Percentiles rank a stretch among this genome's conserved stretches.
These are phyloP conservation scores for Daucus carota DNA, from an alignment of 129 eudicot species.

Conservation along the genomic window DNA sequence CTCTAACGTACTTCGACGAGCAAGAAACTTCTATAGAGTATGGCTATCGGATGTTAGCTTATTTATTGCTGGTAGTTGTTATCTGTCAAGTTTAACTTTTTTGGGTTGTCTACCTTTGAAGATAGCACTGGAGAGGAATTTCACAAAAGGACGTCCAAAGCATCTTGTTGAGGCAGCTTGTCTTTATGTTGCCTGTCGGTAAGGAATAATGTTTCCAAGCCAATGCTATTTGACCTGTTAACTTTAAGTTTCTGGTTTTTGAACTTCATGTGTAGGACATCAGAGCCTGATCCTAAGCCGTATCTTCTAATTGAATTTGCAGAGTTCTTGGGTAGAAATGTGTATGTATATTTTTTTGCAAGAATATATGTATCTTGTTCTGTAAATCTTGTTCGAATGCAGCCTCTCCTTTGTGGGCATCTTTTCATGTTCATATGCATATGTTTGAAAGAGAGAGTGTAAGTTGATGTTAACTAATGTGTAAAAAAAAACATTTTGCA, in stretches of 20 bases:
- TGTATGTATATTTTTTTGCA: conserved; percentile 18
- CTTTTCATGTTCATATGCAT: neutral
- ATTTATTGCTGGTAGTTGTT: neutral
- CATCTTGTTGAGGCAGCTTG: conserved; percentile 24
- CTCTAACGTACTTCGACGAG: conserved; percentile 23
- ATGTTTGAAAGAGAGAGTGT: neutral
- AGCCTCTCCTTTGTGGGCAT: neutral
- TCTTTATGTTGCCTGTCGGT: conserved; percentile 29
- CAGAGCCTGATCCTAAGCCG: conserved; percentile 17
- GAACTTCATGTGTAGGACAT: conserved; percentile 15
- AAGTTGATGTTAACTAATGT: neutral
- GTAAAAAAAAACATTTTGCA: conserved; percentile 16
- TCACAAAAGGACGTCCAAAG: conserved; percentile 22
- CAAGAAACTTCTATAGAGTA: conserved; percentile 31
- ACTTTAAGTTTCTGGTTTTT: neutral
- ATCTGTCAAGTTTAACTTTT: neutral
- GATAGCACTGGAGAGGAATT: conserved; percentile 24
- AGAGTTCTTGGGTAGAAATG: conserved; percentile 24
- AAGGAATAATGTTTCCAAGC: neutral
- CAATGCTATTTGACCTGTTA: neutral
- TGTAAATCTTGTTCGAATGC: neutral
- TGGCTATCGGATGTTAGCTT: neutral
- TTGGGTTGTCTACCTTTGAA: conserved; percentile 5
- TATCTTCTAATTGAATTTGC: conserved; percentile 34
- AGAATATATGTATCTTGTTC: neutral